phyloP scores from a whole-genome alignment of 2,329 filamentous ascomycete genomes.

The Catunica adiposa region DNA sequence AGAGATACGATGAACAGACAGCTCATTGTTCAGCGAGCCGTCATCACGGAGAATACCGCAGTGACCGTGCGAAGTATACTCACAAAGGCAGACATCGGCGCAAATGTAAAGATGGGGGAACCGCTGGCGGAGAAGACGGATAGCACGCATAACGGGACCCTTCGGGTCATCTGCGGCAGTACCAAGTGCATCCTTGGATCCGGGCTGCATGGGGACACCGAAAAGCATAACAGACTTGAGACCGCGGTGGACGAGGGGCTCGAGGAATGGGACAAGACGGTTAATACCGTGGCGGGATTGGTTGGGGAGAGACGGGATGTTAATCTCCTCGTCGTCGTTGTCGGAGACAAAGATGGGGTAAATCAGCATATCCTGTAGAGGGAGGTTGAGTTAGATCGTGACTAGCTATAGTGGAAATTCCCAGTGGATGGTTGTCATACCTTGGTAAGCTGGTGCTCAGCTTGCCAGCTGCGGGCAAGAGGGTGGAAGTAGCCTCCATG shows the following conservation, averaged over 20 bases:
- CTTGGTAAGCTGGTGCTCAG: slow-evolving; percentile 73
- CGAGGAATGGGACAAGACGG: slow-evolving; percentile 67
- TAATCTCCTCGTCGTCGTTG: slow-evolving; percentile 75
- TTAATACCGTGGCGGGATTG: slow-evolving; percentile 81
- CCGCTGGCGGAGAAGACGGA: slow-evolving; percentile 63
- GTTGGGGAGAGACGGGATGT: slow-evolving; percentile 79
- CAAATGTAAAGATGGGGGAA: slow-evolving; percentile 88
- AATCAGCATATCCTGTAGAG: slow-evolving; percentile 78
- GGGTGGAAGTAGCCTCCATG: slow-evolving; percentile 73
- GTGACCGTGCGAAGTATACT: slow-evolving; percentile 96
- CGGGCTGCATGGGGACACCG: slow-evolving; percentile 69
- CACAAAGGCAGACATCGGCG: slow-evolving; percentile 89
- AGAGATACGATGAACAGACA: slow-evolving; percentile 85
- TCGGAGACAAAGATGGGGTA: slow-evolving; percentile 96
- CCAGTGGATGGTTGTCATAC: slow-evolving; percentile 26
- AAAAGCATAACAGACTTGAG: slow-evolving; percentile 89
- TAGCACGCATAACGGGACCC: slow-evolving; percentile 77
- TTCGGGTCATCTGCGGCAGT: slow-evolving; percentile 84
- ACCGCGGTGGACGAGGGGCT: slow-evolving; percentile 75
- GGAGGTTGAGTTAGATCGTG: not conserved
- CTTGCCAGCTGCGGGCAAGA: slow-evolving; percentile 64
- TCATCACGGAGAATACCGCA: slow-evolving; percentile 92
- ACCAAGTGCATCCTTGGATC: slow-evolving; percentile 77
- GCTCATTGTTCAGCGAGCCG: slow-evolving; percentile 77
- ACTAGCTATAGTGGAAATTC: not conserved